Evolutionary conservation across 139 green algal species (phyloP).

Genomic region (Limnomonas spitsbergensis): DNA sequence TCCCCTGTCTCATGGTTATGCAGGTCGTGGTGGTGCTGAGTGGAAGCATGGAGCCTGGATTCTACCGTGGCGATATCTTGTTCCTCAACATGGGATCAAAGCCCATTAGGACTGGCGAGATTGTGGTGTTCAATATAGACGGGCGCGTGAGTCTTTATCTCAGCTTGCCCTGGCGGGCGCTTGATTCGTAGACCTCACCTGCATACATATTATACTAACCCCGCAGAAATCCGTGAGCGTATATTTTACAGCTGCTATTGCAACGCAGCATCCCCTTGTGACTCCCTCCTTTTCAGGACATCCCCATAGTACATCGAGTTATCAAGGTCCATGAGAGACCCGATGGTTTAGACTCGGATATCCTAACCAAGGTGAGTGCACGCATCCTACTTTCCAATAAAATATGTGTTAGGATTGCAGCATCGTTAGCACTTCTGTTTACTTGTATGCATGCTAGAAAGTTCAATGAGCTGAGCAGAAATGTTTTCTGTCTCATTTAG

Average conservation of each 20-base stretch:
- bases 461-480: too few relatives aligned
- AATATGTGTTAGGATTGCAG: too few relatives aligned
- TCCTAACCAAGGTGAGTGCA: constrained; percentile 84
- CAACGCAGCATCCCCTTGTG: too few relatives aligned
- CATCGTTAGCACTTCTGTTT: too few relatives aligned
- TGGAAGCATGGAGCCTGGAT: constrained; percentile 97
- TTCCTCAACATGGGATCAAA: constrained; percentile 85
- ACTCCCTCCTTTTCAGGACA: constrained; percentile 52
- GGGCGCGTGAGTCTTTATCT: constrained; percentile 49
- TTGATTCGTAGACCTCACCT: too few relatives aligned
- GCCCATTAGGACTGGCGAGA: constrained; percentile 63
- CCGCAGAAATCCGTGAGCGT: too few relatives aligned
- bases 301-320: constrained; percentile 95
- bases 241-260: too few relatives aligned
- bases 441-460: too few relatives aligned
- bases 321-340: constrained; percentile 80
- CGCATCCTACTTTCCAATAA: neutral
- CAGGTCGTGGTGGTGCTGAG: constrained; percentile 93
- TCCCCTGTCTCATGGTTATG: too few relatives aligned
- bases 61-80: constrained; percentile 95
- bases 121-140: constrained; percentile 96
- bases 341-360: constrained; percentile 54
- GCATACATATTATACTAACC: too few relatives aligned
- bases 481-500: too few relatives aligned
- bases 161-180: too few relatives aligned